Evolutionary conservation across 768 basidiomycete species (phyloP).

Genomic region (Mrakia blollopis): DNA sequence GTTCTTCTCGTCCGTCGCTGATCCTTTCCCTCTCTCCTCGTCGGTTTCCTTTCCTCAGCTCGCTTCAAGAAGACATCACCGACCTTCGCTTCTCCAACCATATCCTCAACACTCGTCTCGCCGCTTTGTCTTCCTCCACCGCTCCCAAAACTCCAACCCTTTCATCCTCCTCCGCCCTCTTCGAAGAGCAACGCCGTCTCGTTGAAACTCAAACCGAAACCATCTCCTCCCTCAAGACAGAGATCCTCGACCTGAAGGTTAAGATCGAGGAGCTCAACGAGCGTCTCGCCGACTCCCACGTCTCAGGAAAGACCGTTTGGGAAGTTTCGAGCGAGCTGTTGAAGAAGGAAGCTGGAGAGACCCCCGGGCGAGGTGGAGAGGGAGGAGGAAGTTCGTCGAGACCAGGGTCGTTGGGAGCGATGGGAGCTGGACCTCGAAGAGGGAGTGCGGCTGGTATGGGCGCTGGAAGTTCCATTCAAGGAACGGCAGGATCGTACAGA

Average conservation of each 20-base stretch:
- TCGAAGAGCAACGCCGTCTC: neutral
- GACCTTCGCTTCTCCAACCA: neutral
- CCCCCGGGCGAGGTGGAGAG: neutral
- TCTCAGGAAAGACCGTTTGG: conserved; percentile 1
- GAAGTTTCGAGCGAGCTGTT: neutral
- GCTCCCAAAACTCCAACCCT: neutral
- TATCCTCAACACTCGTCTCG: conserved; percentile 3
- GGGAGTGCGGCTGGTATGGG: neutral
- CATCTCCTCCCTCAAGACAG: neutral
- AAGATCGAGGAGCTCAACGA: conserved; percentile 14
- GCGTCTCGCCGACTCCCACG: neutral
- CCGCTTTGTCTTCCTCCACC: neutral
- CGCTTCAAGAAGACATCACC: conserved; percentile 10
- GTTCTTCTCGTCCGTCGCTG: neutral
- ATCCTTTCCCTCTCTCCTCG: neutral
- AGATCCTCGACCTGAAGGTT: conserved; percentile 4
- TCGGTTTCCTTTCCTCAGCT: neutral
- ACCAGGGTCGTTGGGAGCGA: neutral
- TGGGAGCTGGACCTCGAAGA: neutral
- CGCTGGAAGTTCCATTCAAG: neutral
- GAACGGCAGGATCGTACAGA: neutral
- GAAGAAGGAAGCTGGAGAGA: neutral
- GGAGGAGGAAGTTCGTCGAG: neutral
- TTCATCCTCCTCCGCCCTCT: neutral
- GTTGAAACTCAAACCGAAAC: neutral